Conservation (phyloP, 2,329 filamentous ascomycete species). For the Apiospora rasikravindrae region DNA sequence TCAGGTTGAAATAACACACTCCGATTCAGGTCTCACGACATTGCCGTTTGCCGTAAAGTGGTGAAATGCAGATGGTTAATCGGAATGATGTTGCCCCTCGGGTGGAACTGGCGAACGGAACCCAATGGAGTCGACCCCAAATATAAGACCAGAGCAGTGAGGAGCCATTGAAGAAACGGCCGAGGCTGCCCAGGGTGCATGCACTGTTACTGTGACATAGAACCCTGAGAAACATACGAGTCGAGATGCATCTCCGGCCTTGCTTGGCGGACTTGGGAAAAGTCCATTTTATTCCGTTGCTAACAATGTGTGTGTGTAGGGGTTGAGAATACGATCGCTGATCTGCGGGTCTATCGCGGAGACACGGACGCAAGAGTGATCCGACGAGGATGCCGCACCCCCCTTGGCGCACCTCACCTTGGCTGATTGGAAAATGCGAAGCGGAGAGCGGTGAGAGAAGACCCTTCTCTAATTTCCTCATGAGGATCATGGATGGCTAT, state of each 20-base stretch:
- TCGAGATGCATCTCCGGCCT: constrained; percentile 3
- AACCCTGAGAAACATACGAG: constrained; percentile 10
- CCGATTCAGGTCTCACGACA: neutral
- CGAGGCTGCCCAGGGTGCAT: neutral
- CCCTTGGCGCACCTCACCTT: constrained; percentile 15
- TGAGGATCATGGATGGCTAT: neutral
- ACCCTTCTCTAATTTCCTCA: constrained; percentile 5
- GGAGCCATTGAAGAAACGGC: neutral
- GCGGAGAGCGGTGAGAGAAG: neutral
- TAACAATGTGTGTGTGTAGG: constrained; percentile 2
- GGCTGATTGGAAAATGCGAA: constrained; percentile 10
- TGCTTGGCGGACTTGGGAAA: neutral
- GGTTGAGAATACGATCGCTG: constrained; percentile 17
- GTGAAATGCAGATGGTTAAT: neutral
- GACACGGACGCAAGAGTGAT: constrained; percentile 9
- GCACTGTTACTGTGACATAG: neutral
- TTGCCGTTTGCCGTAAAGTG: constrained; percentile 2
- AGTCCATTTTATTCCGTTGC: neutral
- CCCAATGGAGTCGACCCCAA: constrained; percentile 2
- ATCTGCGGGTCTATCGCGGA: constrained; percentile 12
- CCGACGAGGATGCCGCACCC: neutral
- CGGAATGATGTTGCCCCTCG: constrained; percentile 10
- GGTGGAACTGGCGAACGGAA: neutral
- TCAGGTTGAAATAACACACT: neutral
- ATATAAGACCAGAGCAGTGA: neutral